Conservation (phyloP, 2,329 filamentous ascomycete species). For the Diaporthe citrichinensis region DNA sequence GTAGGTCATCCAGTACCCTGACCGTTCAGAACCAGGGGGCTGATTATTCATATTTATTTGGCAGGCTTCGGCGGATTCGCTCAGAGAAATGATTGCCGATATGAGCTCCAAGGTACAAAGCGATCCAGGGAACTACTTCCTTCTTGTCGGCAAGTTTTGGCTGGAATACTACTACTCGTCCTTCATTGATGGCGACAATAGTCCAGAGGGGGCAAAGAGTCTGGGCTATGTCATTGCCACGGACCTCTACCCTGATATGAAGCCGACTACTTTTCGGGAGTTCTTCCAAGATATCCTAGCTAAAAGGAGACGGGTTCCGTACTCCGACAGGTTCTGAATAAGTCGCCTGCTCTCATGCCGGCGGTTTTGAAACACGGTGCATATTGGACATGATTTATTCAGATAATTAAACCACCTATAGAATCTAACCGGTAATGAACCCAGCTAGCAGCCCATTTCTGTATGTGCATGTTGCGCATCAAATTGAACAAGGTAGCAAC, state of each 20-base stretch:
- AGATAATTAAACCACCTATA: too few species aligned
- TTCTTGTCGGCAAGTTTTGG: background rate
- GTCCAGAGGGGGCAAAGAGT: background rate
- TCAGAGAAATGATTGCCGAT: background rate
- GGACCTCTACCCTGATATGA: background rate
- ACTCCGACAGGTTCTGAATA: background rate
- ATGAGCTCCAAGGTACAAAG: background rate
- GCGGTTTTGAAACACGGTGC: too few species aligned
- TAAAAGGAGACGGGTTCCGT: background rate
- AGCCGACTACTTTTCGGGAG: background rate
- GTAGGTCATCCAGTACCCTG: background rate
- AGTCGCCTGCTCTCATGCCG: too few species aligned
- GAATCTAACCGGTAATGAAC: too few species aligned
- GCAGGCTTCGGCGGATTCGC: background rate
- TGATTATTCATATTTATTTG: too few species aligned
- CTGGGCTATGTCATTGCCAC: background rate
- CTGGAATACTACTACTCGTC: background rate
- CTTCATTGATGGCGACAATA: constrained; percentile 6
- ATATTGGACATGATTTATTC: too few species aligned
- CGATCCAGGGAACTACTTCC: background rate
- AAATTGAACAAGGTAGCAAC: background rate
- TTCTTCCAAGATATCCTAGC: background rate
- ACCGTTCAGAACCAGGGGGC: too few species aligned
- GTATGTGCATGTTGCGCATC: too few species aligned
- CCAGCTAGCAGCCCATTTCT: too few species aligned